Evolutionary conservation across 2,329 filamentous ascomycete genomes (phyloP).

Genomic region (Diaporthe longicolla): DNA sequence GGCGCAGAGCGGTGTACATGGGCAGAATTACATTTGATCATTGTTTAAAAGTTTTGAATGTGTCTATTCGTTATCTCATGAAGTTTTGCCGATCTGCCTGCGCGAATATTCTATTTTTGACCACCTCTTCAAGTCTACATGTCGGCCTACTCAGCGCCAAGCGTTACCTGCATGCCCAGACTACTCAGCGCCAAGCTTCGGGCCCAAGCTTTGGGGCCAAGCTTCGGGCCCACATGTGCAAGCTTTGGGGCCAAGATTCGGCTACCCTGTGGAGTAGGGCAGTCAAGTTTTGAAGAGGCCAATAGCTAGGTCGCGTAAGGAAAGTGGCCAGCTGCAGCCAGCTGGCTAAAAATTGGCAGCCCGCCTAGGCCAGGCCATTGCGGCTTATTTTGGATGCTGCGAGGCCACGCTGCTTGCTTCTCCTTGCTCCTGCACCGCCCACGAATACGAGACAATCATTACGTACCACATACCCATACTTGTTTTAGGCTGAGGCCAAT

Average conservation of each 20-base stretch:
- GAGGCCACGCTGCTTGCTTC: background rate
- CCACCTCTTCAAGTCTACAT: background rate
- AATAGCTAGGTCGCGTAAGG: too few relatives aligned
- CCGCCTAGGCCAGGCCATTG: background rate
- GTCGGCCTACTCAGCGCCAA: background rate
- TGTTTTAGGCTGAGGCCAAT: too few relatives aligned
- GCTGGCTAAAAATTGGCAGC: background rate
- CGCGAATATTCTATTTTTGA: background rate
- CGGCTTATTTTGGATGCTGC: background rate
- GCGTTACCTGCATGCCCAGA: background rate
- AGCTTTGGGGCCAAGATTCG: background rate
- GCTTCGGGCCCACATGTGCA: too few relatives aligned
- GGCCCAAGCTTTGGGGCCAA: background rate
- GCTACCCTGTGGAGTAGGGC: background rate
- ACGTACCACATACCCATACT: too few relatives aligned
- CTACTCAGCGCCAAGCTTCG: background rate
- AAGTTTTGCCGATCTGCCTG: background rate
- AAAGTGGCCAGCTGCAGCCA: background rate
- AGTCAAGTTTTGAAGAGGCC: too few relatives aligned
- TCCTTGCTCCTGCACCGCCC: too few relatives aligned
- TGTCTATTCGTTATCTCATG: background rate
- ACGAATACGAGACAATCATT: too few relatives aligned
- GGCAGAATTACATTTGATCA: slow-evolving; percentile 5
- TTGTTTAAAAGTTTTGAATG: background rate
- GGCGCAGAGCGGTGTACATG: background rate